Base-by-base conservation (phyloP, 1,284 basidiomycete species). In the Pseudozyma tsukubaensis region DNA sequence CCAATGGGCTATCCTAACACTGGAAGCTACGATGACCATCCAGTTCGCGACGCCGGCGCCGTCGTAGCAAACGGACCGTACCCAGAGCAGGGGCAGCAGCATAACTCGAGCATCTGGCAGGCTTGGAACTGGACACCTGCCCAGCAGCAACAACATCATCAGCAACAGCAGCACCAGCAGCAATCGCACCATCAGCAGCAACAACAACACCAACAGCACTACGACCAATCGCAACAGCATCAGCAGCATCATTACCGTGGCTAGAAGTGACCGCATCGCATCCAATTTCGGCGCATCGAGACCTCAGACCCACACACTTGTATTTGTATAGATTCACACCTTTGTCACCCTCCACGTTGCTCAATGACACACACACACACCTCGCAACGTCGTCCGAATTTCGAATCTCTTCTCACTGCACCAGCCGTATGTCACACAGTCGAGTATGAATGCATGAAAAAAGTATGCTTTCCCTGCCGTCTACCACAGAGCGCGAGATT, bases 171-270 rank as follows among this genome's bases (percentile, higher is more conserved):
- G 12, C 13, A 55, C 1, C 43, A 55, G 24, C 49, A 42, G 14
- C 36, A 29, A 7, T 39, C 50, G 4, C 24, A 47, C 14, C 16
- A n/a, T 12, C 53, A 45, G 6, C 37, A 24, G 35, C 51, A 50
- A 8, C 49, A 50, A 8, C 49, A 50, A 9, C 48, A 24, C 11
- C 36, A 45, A 9, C 18, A 55, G 12, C 13, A 55, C 3, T 35
- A 55, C 16, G 35, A 42, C 18, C 36, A 29, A 7, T 37, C 51
- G 4, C 52, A 45, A 7, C 58, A 48, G 0, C 53, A 56, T 7
- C 55, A 54, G 47, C 59, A 59, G 18, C 53, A 66, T 9, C 42
- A 62, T 32, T 34, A 32, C 21, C 37, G 18, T 40, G 29, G 40
- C 4, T 21, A 36, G 35, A 13, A 42, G 13, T 35, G 24, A 3